Conservation (phyloP, 352 stramenopile species). For the Phytophthora capsici region DNA sequence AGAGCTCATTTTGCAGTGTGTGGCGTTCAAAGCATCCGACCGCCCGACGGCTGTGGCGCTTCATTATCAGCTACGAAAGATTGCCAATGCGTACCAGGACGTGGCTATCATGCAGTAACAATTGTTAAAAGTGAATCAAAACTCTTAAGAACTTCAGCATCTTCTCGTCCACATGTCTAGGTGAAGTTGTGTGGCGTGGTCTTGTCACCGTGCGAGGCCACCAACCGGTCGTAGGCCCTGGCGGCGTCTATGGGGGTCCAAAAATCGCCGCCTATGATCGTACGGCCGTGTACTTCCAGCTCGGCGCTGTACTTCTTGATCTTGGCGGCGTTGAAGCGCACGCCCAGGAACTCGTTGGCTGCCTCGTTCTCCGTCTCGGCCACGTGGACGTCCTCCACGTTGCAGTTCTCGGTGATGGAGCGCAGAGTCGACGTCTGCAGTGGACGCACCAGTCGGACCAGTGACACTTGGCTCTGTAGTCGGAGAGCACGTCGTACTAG, state of each 20-base stretch:
- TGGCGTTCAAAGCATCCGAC: slow-evolving; percentile 44
- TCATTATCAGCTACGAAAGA: slow-evolving; percentile 58
- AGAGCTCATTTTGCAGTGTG: slow-evolving; percentile 48
- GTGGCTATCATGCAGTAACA: slow-evolving; percentile 24
- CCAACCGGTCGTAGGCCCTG: slow-evolving; percentile 74
- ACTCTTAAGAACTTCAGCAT: not conserved
- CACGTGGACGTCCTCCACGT: slow-evolving; percentile 41
- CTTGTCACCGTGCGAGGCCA: slow-evolving; percentile 68
- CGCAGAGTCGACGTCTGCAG: slow-evolving; percentile 21
- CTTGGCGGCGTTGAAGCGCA: slow-evolving; percentile 64
- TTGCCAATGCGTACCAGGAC: slow-evolving; percentile 28
- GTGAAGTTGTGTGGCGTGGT: slow-evolving; percentile 70
- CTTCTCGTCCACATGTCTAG: not conserved
- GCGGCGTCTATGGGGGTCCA: slow-evolving; percentile 76
- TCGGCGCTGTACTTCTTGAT: slow-evolving; percentile 82
- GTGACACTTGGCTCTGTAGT: slow-evolving; percentile 13
- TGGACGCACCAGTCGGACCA: not conserved
- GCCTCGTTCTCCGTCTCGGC: slow-evolving; percentile 49
- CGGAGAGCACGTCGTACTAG: slow-evolving; percentile 1
- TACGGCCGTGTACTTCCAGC: slow-evolving; percentile 56
- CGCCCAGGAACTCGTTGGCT: slow-evolving; percentile 67
- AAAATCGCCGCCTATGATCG: slow-evolving; percentile 70
- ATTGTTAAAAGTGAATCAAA: too few relatives aligned
- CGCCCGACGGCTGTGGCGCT: slow-evolving; percentile 63
- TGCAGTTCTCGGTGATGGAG: slow-evolving; percentile 28